phyloP scores from a whole-genome alignment of 2,329 filamentous ascomycete genomes.

The Aureobasidium pullulans region DNA sequence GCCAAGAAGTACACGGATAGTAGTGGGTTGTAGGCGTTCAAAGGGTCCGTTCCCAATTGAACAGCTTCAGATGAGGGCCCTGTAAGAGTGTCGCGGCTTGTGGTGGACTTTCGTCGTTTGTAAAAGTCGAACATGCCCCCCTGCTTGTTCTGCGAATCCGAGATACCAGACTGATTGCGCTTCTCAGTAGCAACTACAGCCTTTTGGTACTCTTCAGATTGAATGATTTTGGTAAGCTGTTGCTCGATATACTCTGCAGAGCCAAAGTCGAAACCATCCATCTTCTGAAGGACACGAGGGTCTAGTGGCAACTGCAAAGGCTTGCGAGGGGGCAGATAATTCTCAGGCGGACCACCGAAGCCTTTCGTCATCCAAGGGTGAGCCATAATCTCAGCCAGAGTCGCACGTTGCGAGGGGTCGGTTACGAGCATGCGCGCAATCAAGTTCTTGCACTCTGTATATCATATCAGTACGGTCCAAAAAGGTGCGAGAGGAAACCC shows the following conservation, averaged over 20 bases:
- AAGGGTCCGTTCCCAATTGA: conserved; percentile 72
- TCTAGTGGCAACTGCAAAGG: conserved; percentile 82
- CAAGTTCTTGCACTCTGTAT: conserved; percentile 79
- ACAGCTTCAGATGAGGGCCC: conserved; percentile 81
- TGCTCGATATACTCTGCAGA: conserved; percentile 72
- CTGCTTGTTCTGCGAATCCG: conserved; percentile 70
- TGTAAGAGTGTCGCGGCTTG: conserved; percentile 77
- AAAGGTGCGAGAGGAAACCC: background rate
- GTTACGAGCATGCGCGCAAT: conserved; percentile 95
- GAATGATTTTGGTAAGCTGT: conserved; percentile 77
- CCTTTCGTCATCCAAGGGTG: conserved; percentile 97
- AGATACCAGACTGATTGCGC: conserved; percentile 53
- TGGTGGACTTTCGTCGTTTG: conserved; percentile 82
- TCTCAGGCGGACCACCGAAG: conserved; percentile 78
- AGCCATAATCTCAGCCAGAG: conserved; percentile 82
- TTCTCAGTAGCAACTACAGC: conserved; percentile 65
- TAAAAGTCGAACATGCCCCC: conserved; percentile 96
- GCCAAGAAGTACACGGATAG: conserved; percentile 94
- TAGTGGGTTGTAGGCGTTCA: conserved; percentile 88
- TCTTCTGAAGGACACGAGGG: conserved; percentile 73
- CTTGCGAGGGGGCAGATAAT: conserved; percentile 75
- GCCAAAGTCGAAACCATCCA: conserved; percentile 98
- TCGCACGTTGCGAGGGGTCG: conserved; percentile 79
- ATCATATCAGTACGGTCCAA: conserved; percentile 23
- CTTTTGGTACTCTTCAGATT: conserved; percentile 88